These are phyloP conservation scores for Plenodomus lindquistii DNA, from an alignment of 2,329 filamentous ascomycete genomes.

Conservation along the genomic window DNA sequence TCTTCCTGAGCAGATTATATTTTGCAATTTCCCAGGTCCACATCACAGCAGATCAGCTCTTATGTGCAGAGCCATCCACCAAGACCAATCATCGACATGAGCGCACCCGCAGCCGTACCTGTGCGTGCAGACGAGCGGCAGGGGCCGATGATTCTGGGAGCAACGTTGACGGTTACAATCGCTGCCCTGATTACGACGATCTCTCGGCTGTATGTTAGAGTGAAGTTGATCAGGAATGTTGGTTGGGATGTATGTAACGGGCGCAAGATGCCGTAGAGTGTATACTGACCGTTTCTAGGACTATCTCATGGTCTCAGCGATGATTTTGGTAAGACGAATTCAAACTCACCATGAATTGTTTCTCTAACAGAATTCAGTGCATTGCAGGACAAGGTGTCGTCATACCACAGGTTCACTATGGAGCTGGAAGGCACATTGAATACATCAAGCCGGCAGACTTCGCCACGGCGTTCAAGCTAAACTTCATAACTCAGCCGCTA, in stretches of 20 bases:
- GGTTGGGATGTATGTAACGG: conserved; percentile 52
- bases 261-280: not conserved
- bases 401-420: conserved; percentile 48
- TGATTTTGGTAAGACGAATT: conserved; percentile 35
- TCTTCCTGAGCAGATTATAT: not conserved
- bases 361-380: conserved; percentile 26
- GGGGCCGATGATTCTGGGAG: conserved; percentile 46
- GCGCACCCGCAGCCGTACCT: not conserved
- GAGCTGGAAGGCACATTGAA: conserved; percentile 52
- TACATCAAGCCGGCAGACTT: conserved; percentile 46
- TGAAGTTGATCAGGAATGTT: conserved; percentile 53
- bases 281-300: conserved; percentile 33
- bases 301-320: conserved; percentile 50
- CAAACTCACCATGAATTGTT: not conserved
- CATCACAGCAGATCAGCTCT: not conserved
- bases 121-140: conserved; percentile 25
- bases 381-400: conserved; percentile 48
- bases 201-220: conserved; percentile 54
- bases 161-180: conserved; percentile 47
- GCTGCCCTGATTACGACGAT: conserved; percentile 47
- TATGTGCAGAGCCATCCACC: not conserved
- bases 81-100: not conserved
- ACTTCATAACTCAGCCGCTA: conserved; percentile 54
- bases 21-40: not conserved
- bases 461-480: conserved; percentile 49